These are phyloP conservation scores for Fusarium sp. DNA, from an alignment of 2,329 filamentous ascomycete species.

Conservation along the genomic window DNA sequence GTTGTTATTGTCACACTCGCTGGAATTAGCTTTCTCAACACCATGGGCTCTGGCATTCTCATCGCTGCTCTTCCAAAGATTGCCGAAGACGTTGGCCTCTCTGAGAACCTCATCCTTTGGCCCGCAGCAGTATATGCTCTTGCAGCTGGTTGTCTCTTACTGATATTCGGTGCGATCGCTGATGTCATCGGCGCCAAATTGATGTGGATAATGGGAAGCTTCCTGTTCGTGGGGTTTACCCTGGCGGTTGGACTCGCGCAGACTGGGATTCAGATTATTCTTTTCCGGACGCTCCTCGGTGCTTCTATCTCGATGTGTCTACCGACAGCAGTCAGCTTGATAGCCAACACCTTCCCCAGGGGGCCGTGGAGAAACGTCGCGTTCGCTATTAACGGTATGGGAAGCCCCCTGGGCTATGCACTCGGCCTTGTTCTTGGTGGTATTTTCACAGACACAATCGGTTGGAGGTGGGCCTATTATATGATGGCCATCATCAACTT, in stretches of 20 bases:
- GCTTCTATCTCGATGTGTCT: constrained; percentile 55
- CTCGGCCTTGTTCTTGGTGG: constrained; percentile 64
- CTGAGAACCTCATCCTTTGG: constrained; percentile 41
- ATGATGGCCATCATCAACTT: constrained; percentile 55
- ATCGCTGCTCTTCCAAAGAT: constrained; percentile 43
- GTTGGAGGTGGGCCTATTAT: constrained; percentile 63
- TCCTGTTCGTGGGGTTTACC: constrained; percentile 51
- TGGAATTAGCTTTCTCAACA: constrained; percentile 44
- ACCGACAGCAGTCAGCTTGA: constrained; percentile 54
- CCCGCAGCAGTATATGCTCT: constrained; percentile 42
- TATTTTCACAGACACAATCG: constrained; percentile 60
- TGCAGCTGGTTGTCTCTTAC: constrained; percentile 42
- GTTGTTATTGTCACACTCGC: constrained; percentile 35
- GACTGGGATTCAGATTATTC: constrained; percentile 55
- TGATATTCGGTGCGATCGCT: constrained; percentile 54
- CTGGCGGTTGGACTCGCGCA: constrained; percentile 51
- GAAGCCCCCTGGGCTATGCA: constrained; percentile 61
- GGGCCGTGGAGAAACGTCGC: constrained; percentile 56
- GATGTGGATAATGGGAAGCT: constrained; percentile 53
- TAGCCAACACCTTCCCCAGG: constrained; percentile 54
- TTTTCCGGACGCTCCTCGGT: constrained; percentile 53
- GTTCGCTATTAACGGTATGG: constrained; percentile 60
- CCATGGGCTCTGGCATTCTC: constrained; percentile 43
- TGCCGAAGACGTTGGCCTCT: constrained; percentile 34
- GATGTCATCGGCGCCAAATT: constrained; percentile 54